Percentiles rank a stretch among this genome's conserved stretches.
Conservation (phyloP, 2,329 filamentous ascomycete genomes). For the Macrophomina tecta region DNA sequence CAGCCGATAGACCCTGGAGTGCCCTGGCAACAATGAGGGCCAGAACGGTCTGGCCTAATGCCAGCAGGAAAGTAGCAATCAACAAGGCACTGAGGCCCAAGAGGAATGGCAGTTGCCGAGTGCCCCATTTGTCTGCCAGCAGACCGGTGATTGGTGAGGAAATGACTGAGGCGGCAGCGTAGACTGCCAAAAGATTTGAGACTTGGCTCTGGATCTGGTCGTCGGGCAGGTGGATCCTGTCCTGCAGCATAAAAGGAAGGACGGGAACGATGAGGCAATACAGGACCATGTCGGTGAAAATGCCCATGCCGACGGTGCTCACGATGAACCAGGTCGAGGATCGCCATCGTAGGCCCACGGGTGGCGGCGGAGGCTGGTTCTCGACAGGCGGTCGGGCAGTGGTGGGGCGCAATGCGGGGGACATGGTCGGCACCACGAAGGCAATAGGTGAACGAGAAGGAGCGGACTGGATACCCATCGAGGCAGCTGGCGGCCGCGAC, state of each 20-base stretch:
- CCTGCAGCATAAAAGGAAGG: conserved; percentile 62
- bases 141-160: conserved; percentile 60
- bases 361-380: conserved; percentile 13
- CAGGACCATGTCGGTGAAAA: conserved; percentile 66
- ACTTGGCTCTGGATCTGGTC: conserved; percentile 59
- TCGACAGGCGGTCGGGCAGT: background rate
- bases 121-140: conserved; percentile 58
- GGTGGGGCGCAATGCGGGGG: conserved; percentile 24
- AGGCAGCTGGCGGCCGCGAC: background rate
- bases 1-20: conserved; percentile 63
- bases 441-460: conserved; percentile 20
- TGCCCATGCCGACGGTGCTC: conserved; percentile 60
- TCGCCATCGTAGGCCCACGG: conserved; percentile 56
- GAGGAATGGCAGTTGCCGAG: conserved; percentile 64
- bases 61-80: conserved; percentile 62
- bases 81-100: conserved; percentile 60
- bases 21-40: conserved; percentile 60
- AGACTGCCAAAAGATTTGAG: conserved; percentile 60
- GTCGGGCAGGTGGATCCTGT: conserved; percentile 56
- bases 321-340: conserved; percentile 66
- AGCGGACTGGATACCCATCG: conserved; percentile 26
- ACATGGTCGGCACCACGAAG: conserved; percentile 26
- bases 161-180: conserved; percentile 60
- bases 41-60: conserved; percentile 55
- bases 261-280: conserved; percentile 66